A percentile compares a stretch with the other conserved stretches of the same genome.
These are phyloP conservation scores for Yamadazyma spencermartinsiae DNA, from an alignment of 1,139 yeast species.

Conservation along the genomic window DNA sequence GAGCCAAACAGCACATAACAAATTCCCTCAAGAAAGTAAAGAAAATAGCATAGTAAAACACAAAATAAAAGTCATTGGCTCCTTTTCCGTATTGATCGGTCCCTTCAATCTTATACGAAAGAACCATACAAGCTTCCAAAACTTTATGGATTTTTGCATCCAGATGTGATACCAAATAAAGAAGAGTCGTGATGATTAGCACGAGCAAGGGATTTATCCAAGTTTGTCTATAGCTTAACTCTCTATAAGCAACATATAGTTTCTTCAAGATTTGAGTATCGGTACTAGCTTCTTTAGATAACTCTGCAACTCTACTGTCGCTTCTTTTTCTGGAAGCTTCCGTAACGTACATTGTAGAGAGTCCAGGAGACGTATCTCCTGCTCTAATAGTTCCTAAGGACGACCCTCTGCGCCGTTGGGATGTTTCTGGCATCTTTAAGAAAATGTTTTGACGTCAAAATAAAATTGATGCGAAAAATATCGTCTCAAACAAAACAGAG, in stretches of 20 bases:
- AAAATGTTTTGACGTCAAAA: not conserved
- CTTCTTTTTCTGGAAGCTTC: slow-evolving; percentile 34
- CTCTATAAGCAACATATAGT: slow-evolving; percentile 51
- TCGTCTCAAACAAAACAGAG: too few species aligned
- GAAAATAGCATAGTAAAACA: slow-evolving; percentile 75
- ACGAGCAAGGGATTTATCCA: slow-evolving; percentile 74
- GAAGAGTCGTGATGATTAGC: slow-evolving; percentile 33
- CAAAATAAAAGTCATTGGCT: slow-evolving; percentile 74
- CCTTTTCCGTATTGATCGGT: slow-evolving; percentile 83
- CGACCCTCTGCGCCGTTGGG: slow-evolving; percentile 46
- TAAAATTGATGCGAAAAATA: not conserved
- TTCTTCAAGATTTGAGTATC: slow-evolving; percentile 50
- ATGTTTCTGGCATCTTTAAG: not conserved
- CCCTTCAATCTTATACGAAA: slow-evolving; percentile 65
- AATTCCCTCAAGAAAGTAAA: slow-evolving; percentile 92
- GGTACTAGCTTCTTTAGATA: slow-evolving; percentile 28
- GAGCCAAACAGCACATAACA: slow-evolving; percentile 75
- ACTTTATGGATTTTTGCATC: slow-evolving; percentile 56
- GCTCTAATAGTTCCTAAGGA: slow-evolving; percentile 58
- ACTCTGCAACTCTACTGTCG: slow-evolving; percentile 32
- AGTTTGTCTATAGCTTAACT: slow-evolving; percentile 67
- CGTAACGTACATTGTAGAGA: slow-evolving; percentile 48
- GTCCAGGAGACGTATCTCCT: slow-evolving; percentile 57
- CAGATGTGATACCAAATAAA: slow-evolving; percentile 51
- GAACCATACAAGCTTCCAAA: slow-evolving; percentile 62